phyloP scores from a whole-genome alignment of 257 asterid genomes.

The Echites panduratus region DNA sequence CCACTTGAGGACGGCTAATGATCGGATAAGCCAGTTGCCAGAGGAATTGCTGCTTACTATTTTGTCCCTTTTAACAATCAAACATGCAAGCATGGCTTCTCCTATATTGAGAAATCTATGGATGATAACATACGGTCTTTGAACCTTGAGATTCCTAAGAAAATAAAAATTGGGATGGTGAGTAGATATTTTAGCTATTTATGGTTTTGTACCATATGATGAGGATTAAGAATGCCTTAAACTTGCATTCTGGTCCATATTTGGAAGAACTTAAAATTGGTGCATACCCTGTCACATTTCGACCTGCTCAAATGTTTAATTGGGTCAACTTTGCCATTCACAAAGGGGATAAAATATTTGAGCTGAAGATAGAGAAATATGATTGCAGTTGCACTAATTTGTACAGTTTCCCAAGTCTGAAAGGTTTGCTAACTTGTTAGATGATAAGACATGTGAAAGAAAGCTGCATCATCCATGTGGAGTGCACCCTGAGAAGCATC shows the following conservation, averaged over 20 bases:
- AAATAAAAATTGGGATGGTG: no score
- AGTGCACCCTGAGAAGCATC: not conserved
- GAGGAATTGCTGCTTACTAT: not conserved
- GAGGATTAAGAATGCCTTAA: not conserved
- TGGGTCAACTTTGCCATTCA: not conserved
- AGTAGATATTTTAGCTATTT: no score
- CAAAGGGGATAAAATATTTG: not conserved
- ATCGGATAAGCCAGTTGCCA: not conserved
- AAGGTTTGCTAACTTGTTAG: not conserved
- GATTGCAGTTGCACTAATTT: not conserved
- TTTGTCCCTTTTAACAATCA: not conserved
- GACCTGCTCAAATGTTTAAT: not conserved
- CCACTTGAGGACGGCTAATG: not conserved
- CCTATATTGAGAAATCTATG: not conserved
- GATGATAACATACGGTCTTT: not conserved
- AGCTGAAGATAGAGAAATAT: not conserved
- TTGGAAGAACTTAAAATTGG: not conserved
- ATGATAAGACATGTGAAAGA: not conserved
- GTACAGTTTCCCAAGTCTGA: not conserved
- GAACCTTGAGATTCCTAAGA: not conserved
- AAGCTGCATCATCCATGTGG: not conserved
- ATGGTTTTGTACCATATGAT: no score
- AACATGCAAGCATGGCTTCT: not conserved
- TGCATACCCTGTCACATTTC: not conserved
- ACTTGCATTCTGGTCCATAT: not conserved